These are phyloP conservation scores for Alternaria burnsii DNA, from an alignment of 2,329 filamentous ascomycete genomes.

Conservation along the genomic window DNA sequence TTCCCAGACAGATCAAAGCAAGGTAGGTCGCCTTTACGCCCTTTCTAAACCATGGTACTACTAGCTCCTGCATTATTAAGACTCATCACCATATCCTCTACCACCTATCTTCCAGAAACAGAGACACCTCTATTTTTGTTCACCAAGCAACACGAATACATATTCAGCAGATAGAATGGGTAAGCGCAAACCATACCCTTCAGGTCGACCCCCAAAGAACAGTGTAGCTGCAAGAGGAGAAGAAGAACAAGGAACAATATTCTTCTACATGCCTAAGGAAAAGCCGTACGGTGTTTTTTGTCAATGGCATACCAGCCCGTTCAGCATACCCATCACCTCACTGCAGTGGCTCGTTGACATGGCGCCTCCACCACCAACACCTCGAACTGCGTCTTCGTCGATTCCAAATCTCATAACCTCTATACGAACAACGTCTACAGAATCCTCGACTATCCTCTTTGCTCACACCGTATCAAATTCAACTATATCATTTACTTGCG, in stretches of 20 bases:
- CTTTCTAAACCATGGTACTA: slow-evolving; percentile 3
- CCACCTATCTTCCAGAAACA: not conserved
- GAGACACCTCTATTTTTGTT: too few relatives aligned
- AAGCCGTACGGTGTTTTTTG: slow-evolving; percentile 59
- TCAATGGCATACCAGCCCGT: slow-evolving; percentile 62
- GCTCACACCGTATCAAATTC: not conserved
- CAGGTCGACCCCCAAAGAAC: not conserved
- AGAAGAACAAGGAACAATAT: slow-evolving; percentile 5
- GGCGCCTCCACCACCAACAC: not conserved
- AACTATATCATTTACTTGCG: slow-evolving; percentile 19
- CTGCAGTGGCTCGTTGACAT: slow-evolving; percentile 14
- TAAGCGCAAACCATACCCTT: not conserved
- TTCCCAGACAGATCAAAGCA: not conserved
- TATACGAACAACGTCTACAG: not conserved
- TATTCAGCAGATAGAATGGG: not conserved
- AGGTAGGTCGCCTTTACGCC: not conserved
- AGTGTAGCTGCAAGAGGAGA: not conserved
- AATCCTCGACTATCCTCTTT: not conserved
- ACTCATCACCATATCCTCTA: not conserved
- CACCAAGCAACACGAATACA: not conserved
- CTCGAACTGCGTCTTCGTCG: not conserved
- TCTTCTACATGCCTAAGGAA: slow-evolving; percentile 46
- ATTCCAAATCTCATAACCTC: not conserved
- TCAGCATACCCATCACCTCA: slow-evolving; percentile 48
- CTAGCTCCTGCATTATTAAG: not conserved